A percentile compares a stretch with the other conserved stretches of the same genome.
These are phyloP conservation scores for Neltuma alba DNA, from an alignment of 306 rosid species.

Conservation along the genomic window DNA sequence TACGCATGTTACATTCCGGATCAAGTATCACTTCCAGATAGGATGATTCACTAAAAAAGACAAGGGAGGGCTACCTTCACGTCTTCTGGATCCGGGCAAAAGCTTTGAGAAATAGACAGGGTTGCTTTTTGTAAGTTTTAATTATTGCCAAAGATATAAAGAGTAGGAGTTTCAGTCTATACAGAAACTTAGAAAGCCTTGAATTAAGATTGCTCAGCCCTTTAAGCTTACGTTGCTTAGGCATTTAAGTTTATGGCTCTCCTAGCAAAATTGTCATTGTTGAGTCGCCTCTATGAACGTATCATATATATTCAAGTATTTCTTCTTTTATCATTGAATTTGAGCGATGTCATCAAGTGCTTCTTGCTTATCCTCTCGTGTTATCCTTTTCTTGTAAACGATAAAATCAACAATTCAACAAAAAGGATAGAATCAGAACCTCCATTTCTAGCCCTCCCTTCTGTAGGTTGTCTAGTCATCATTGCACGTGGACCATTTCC, in stretches of 20 bases:
- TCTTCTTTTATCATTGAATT: background rate
- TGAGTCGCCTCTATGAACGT: background rate
- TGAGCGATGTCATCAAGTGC: background rate
- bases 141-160: background rate
- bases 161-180: background rate
- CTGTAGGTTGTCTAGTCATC: constrained; percentile 94
- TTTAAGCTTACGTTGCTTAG: background rate
- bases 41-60: background rate
- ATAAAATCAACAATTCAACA: constrained; percentile 1
- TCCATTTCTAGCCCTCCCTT: constrained; percentile 96
- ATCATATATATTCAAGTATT: background rate
- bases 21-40: background rate
- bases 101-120: background rate
- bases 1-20: background rate
- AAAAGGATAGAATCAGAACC: constrained; percentile 48
- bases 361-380: background rate
- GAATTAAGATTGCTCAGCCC: background rate
- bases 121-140: background rate
- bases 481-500: constrained; percentile 76
- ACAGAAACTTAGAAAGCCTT: constrained; percentile 6
- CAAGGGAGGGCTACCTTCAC: background rate
- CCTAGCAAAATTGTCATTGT: background rate
- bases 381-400: background rate
- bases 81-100: background rate
- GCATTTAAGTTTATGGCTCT: background rate